Conservation (phyloP, 768 basidiomycete species). For the Leccinum obscurum region DNA sequence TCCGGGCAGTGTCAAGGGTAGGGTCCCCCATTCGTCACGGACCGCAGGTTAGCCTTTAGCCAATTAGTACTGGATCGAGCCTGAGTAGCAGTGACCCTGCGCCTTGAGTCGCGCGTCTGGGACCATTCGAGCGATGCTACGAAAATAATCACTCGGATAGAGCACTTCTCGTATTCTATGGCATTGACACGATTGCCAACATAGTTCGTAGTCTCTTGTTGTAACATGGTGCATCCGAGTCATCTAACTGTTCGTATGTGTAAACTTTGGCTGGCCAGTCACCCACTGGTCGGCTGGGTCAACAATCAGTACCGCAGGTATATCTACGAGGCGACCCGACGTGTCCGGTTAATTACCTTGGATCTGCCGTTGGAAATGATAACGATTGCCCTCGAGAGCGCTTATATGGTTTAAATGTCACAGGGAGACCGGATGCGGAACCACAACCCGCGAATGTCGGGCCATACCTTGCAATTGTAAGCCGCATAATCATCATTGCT, state of each 20-base stretch:
- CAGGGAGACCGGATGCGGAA: slow-evolving; percentile 49
- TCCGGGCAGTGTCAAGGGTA: too few relatives aligned
- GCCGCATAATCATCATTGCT: slow-evolving; percentile 1
- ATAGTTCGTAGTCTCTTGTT: slow-evolving; percentile 38
- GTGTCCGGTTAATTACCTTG: too few relatives aligned
- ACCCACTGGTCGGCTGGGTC: slow-evolving; percentile 44
- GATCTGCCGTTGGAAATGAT: too few relatives aligned
- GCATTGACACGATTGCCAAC: slow-evolving; percentile 57
- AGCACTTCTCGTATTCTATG: slow-evolving; percentile 53
- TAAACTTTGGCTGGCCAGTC: slow-evolving; percentile 46
- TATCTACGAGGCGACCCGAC: too few relatives aligned
- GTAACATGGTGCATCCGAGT: neutral
- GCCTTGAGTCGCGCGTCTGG: too few relatives aligned
- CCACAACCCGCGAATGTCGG: slow-evolving; percentile 33
- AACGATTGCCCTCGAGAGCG: slow-evolving; percentile 49
- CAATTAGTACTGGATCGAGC: too few relatives aligned
- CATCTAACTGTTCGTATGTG: neutral
- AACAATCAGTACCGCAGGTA: too few relatives aligned
- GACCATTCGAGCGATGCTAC: slow-evolving; percentile 32
- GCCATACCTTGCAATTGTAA: slow-evolving; percentile 34
- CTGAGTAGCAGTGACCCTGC: too few relatives aligned
- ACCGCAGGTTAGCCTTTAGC: too few relatives aligned
- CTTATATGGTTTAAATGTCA: slow-evolving; percentile 57
- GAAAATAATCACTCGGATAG: slow-evolving; percentile 23
- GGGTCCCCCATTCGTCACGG: too few relatives aligned